These are phyloP conservation scores for Cladophialophora chaetospira DNA, from an alignment of 2,329 filamentous ascomycete species.

Conservation along the genomic window DNA sequence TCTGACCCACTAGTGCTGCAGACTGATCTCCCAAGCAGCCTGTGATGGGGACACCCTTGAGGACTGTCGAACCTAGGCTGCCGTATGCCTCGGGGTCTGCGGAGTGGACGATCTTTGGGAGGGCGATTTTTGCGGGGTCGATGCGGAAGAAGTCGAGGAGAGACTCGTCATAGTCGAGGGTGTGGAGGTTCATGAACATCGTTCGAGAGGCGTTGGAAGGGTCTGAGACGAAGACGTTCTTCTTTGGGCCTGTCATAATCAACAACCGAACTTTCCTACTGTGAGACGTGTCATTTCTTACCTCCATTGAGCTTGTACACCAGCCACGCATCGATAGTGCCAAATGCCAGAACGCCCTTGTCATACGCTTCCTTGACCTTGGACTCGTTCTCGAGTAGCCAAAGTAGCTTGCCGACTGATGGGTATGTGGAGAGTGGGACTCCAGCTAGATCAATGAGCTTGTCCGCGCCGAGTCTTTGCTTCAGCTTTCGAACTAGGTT, in stretches of 20 bases:
- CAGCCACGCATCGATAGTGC: constrained; percentile 86
- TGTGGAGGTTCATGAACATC: constrained; percentile 91
- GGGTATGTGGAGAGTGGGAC: constrained; percentile 87
- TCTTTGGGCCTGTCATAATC: constrained; percentile 47
- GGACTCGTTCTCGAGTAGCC: constrained; percentile 73
- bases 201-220: constrained; percentile 85
- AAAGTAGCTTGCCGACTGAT: constrained; percentile 79
- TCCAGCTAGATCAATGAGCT: constrained; percentile 71
- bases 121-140: constrained; percentile 67
- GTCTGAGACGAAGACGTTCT: constrained; percentile 77
- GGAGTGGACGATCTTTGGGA: constrained; percentile 83
- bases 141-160: constrained; percentile 79
- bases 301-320: constrained; percentile 80
- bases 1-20: constrained; percentile 80
- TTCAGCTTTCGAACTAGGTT: constrained; percentile 77
- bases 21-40: constrained; percentile 87
- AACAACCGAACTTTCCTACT: background rate
- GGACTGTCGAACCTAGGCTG: constrained; percentile 61
- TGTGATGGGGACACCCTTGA: constrained; percentile 73
- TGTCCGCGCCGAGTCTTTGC: constrained; percentile 65
- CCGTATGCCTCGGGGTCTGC: constrained; percentile 75
- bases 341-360: constrained; percentile 74
- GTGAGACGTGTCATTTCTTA: background rate
- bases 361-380: constrained; percentile 74
- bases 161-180: constrained; percentile 74